Base-by-base conservation (phyloP, 352 stramenopile species). In the Globisporangium polare region DNA sequence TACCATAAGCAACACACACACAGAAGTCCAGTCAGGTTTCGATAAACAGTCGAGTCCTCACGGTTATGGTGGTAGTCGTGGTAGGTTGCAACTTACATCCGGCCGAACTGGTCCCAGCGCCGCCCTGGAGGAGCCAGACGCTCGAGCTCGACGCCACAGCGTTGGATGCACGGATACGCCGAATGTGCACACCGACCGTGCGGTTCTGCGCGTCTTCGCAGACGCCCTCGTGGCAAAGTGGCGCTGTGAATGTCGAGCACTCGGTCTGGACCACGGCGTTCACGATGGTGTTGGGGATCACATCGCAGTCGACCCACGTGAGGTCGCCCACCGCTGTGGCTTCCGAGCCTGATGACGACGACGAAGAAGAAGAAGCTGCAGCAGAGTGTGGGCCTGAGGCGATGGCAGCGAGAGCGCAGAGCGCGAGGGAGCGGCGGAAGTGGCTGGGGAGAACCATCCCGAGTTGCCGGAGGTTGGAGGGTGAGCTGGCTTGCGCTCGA, bases 51-150 rank as follows among this genome's bases (percentile, higher is more conserved):
- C 39, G n/a, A 52, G 15, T 41, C 26, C 29, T 33, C 29, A 33
- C 29, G 29, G 29, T 33, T 6, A 33, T 33, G 29, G 6, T 6
- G 6, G 29, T 33, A 33, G 29, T 2, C 29, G 2, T 5, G 24
- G 6, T 50, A 51, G 29, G 37, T 12, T 37, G 1, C 39, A 41
- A 68, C 69, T 20, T 75, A 81, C 73, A 51, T 45, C 62, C 54
- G 33, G 53, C 47, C 18, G 73, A 83, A 0, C 69, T 78, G 29
- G 63, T 67, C 3, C 78, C 78, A 1, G 78, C 69, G 13, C 78
- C 78, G 18, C 74, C 78, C 35, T 78, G 62, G 9, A 84, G 59
- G 13, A 88, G 64, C 74, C 78, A 86, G 17, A 84, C 53, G n/a
- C 58, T 79, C n/a, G 27, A 22, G 10, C 22, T n/a, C 12, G 43